Evolutionary conservation across 345 rosid species (phyloP).

Genomic region (Populus alba): DNA sequence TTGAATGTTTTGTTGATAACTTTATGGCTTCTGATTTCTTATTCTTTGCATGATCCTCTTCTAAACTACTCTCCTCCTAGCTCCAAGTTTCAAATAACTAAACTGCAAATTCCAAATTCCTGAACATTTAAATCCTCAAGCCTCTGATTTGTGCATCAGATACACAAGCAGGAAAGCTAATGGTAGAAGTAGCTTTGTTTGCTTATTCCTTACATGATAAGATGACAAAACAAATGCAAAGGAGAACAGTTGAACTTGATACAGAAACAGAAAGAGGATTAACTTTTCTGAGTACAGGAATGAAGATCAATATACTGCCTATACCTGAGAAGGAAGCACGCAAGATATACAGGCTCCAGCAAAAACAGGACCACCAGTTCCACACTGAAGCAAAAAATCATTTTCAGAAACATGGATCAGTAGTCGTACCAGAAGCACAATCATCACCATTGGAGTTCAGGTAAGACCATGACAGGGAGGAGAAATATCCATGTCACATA

Average conservation of each 20-base stretch:
- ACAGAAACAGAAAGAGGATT: background rate
- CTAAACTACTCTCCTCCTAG: no score
- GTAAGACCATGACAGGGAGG: background rate
- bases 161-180: background rate
- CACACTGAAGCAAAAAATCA: constrained; percentile 39
- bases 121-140: no score
- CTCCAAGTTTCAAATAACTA: no score
- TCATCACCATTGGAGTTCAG: background rate
- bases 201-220: background rate
- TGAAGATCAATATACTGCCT: background rate
- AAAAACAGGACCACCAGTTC: constrained; percentile 83
- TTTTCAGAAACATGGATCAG: background rate
- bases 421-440: background rate
- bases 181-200: background rate
- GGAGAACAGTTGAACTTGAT: background rate
- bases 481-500: background rate
- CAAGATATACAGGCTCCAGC: constrained; percentile 72
- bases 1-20: no score
- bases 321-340: constrained; percentile 81
- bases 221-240: background rate
- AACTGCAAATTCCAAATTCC: no score
- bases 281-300: background rate
- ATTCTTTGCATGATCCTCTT: no score
- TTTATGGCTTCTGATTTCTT: no score
- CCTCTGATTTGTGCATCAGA: background rate